These are phyloP conservation scores for Podospora australis DNA, from an alignment of 495 filamentous ascomycete genomes.

Conservation along the genomic window DNA sequence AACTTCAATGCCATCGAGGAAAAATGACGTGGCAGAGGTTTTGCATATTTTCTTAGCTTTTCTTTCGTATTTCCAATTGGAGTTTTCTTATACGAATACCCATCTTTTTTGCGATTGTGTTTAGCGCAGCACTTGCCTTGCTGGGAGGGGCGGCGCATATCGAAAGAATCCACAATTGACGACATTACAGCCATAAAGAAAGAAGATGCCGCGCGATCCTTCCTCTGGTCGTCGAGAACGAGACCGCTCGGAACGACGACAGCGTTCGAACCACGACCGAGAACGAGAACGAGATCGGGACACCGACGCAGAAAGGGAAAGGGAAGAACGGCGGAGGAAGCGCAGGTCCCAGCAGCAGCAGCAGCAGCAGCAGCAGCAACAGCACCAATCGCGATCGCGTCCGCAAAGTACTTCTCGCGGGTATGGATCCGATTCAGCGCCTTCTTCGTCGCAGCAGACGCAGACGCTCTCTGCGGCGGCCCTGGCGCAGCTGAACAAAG, in stretches of 20 bases:
- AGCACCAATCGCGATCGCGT: background rate
- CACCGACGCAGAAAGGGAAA: background rate
- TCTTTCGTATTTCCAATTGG: background rate
- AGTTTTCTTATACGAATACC: background rate
- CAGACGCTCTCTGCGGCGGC: slow-evolving; percentile 49
- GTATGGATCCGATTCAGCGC: background rate
- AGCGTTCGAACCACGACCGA: background rate
- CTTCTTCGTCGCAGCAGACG: slow-evolving; percentile 11
- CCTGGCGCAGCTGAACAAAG: slow-evolving; percentile 54
- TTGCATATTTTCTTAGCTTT: background rate
- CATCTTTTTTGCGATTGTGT: no score
- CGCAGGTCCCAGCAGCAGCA: background rate
- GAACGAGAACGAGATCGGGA: background rate
- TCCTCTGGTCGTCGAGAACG: background rate
- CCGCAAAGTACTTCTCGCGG: background rate
- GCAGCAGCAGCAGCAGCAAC: background rate
- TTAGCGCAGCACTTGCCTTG: no score
- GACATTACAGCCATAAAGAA: background rate
- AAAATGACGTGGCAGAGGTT: slow-evolving; percentile 13
- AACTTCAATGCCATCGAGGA: no score
- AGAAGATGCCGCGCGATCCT: slow-evolving; percentile 14
- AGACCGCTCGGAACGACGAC: slow-evolving; percentile 2
- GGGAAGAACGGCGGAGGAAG: background rate
- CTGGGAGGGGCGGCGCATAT: no score
- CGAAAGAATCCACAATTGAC: no score